phyloP scores from a whole-genome alignment of 1,284 basidiomycete genomes.

The Inonotus obliquus region DNA sequence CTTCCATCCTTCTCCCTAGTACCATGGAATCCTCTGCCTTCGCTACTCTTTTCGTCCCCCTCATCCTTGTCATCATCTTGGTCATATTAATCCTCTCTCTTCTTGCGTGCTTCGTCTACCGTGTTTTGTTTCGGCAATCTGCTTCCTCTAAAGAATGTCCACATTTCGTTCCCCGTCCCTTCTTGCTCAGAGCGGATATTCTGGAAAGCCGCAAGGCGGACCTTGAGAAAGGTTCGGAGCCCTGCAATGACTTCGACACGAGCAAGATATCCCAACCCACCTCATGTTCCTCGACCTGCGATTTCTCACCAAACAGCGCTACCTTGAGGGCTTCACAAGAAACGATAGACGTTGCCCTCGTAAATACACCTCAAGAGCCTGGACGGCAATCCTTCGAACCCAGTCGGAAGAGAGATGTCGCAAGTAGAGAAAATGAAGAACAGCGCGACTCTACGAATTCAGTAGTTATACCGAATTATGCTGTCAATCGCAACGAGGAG shows the following conservation, averaged over 20 bases:
- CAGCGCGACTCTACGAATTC: too few species aligned
- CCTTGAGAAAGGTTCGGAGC: not conserved
- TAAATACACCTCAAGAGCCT: not conserved
- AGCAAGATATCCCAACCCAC: not conserved
- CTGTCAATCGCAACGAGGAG: too few species aligned
- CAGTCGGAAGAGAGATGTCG: too few species aligned
- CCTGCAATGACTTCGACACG: not conserved
- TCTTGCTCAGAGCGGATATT: not conserved
- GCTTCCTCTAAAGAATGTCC: not conserved
- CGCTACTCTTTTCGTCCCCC: not conserved
- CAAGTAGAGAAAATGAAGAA: too few species aligned
- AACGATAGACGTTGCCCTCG: not conserved
- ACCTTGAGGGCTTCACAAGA: not conserved
- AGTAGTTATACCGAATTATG: too few species aligned
- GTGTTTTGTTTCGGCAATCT: not conserved
- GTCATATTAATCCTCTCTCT: too few species aligned
- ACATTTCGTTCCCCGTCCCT: not conserved
- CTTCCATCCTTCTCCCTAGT: too few species aligned
- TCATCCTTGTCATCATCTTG: not conserved
- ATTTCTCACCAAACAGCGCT: not conserved
- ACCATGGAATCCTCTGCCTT: not conserved
- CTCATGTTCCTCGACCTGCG: not conserved
- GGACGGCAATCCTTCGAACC: not conserved
- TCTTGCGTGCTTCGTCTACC: not conserved
- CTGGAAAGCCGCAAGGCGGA: not conserved